Evolutionary conservation across 192 early-diverging fungal genomes (phyloP).

Genomic region (Linnemannia zychae): DNA sequence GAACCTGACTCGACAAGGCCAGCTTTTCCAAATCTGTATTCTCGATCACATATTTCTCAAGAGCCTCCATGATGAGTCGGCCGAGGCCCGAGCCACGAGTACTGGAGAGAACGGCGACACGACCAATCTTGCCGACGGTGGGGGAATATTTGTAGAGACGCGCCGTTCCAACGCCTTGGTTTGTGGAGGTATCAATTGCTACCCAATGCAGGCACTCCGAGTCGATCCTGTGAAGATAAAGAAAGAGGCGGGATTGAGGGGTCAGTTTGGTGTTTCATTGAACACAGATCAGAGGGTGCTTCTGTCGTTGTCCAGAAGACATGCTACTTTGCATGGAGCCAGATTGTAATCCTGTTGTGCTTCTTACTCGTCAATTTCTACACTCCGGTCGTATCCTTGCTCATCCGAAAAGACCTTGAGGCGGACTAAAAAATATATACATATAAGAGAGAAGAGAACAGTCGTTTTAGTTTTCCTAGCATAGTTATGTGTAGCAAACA

Average conservation of each 20-base stretch:
- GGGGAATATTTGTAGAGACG: constrained; percentile 45
- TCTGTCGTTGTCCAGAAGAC: background rate
- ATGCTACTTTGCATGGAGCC: too few relatives aligned
- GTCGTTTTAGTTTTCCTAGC: background rate
- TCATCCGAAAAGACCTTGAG: constrained; percentile 45
- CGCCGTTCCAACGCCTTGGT: constrained; percentile 28
- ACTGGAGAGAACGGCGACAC: constrained; percentile 40
- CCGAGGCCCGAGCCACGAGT: constrained; percentile 46
- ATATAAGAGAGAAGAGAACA: background rate
- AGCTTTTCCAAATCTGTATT: constrained; percentile 21
- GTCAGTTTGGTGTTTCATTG: too few relatives aligned
- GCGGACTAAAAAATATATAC: constrained; percentile 28
- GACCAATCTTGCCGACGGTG: constrained; percentile 37
- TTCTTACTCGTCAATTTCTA: constrained; percentile 50
- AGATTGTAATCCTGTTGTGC: too few relatives aligned
- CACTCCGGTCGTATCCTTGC: constrained; percentile 44
- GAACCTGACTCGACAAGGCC: constrained; percentile 36
- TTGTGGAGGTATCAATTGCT: constrained; percentile 21
- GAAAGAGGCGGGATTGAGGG: background rate
- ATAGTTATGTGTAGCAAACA: too few relatives aligned
- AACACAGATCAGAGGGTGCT: background rate
- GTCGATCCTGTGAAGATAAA: constrained; percentile 22
- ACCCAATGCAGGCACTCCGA: constrained; percentile 47
- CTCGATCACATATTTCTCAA: constrained; percentile 28
- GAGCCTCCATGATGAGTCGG: constrained; percentile 33